Evolutionary conservation across 1,284 basidiomycete genomes (phyloP).

Genomic region (Gymnopus androsaceus): DNA sequence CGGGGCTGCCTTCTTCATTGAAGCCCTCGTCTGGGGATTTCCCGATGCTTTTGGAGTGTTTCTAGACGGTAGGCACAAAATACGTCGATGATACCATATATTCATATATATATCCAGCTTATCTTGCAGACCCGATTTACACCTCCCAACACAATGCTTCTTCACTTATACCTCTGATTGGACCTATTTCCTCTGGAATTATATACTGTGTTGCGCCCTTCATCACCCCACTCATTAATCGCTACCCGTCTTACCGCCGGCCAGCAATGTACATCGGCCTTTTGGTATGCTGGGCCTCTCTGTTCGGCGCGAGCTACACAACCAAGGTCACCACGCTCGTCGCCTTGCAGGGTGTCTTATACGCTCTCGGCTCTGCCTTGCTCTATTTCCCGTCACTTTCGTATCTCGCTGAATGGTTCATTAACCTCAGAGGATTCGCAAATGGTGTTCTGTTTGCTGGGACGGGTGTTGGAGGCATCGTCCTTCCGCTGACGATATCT

Average conservation of each 20-base stretch:
- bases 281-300: slow-evolving; percentile 29
- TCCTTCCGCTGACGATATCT: slow-evolving; percentile 36
- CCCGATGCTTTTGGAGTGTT: slow-evolving; percentile 37
- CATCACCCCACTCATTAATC: slow-evolving; percentile 29
- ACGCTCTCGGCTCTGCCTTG: slow-evolving; percentile 41
- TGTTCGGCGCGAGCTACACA: slow-evolving; percentile 38
- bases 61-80: slow-evolving; percentile 21
- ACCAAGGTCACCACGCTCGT: slow-evolving; percentile 36
- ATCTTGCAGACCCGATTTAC: slow-evolving; percentile 9
- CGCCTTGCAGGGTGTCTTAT: slow-evolving; percentile 39
- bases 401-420: slow-evolving; percentile 47
- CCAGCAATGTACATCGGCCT: slow-evolving; percentile 33
- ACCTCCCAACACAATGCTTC: slow-evolving; percentile 4
- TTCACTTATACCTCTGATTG: slow-evolving; percentile 13
- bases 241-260: slow-evolving; percentile 33
- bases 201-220: slow-evolving; percentile 31
- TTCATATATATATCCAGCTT: slow-evolving; percentile 19
- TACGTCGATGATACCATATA: not conserved
- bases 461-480: slow-evolving; percentile 36
- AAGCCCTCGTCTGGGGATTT: slow-evolving; percentile 42
- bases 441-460: slow-evolving; percentile 45
- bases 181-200: slow-evolving; percentile 14
- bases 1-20: slow-evolving; percentile 20
- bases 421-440: slow-evolving; percentile 40
- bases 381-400: slow-evolving; percentile 37